Base-by-base conservation (phyloP, 257 asterid genomes). In the Orobanche coerulescens region DNA sequence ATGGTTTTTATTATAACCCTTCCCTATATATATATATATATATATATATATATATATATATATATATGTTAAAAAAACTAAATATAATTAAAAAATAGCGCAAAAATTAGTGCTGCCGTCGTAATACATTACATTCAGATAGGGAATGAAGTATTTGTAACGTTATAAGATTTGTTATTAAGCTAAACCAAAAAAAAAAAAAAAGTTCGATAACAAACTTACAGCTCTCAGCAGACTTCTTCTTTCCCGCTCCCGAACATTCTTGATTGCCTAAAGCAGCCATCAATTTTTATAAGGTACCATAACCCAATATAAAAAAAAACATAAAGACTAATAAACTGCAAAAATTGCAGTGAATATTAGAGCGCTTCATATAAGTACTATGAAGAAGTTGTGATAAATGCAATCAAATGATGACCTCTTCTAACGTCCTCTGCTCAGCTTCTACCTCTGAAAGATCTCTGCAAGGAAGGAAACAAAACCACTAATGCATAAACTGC, bases 161-260 rank as follows among this genome's bases (percentile, higher is more conserved):
- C n/a, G n/a, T n/a, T n/a, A n/a, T n/a, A n/a, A n/a, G n/a, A n/a
- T n/a, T n/a, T n/a, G n/a, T n/a, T 15, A 36, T 16, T 14, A 12
- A 63, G 28, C 12, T n/a, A 58, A 34, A 5, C 9, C 9, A 34
- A 13, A 1, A 10, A 34, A 49, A 59, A 26, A 18, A 62, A 48
- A 2, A 12, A 20, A 5, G n/a, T n/a, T n/a, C n/a, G n/a, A 15
- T 6, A 52, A 20, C 33, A 52, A 50, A 72, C 96, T 82, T 78
- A 88, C 96, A 61, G 93, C 79, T 52, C 98, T 81, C 44, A 88
- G 74, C 58, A 92, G 76, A 28, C 80, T 70, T 76, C 98, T 76
- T 71, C 94, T 81, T 39, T 92, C 98, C 74, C 96, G 82, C 82
- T 92, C 98, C 31, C 98, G 83, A 52, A 95, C 94, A 86, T 86